These are phyloP conservation scores for Termitomyces sp. DNA, from an alignment of 768 basidiomycete genomes.

Conservation along the genomic window DNA sequence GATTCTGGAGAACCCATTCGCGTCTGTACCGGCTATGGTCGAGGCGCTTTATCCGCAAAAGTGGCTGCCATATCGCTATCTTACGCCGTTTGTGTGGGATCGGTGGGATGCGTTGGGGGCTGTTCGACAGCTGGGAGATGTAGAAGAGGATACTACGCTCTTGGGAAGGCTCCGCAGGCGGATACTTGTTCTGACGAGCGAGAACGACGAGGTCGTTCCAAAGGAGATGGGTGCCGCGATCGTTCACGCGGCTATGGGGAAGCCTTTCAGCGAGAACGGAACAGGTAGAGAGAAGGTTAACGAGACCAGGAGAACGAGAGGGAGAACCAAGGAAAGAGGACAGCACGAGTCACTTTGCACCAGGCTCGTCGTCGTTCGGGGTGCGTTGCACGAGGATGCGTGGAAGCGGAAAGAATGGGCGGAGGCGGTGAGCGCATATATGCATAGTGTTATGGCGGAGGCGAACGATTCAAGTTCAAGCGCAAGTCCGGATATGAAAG, in stretches of 20 bases:
- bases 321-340: neutral
- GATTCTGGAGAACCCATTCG: conserved; percentile 48
- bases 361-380: neutral
- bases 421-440: conserved; percentile 11
- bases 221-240: conserved; percentile 30
- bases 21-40: conserved; percentile 44
- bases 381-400: conserved; percentile 19
- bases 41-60: conserved; percentile 40
- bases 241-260: neutral
- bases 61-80: conserved; percentile 48
- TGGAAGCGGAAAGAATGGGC: conserved; percentile 16
- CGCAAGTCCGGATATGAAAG: too few species aligned
- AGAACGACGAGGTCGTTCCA: conserved; percentile 45
- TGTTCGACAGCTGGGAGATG: conserved; percentile 1
- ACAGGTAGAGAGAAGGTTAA: neutral
- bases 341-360: neutral
- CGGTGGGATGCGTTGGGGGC: conserved; percentile 41
- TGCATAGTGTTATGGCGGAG: conserved; percentile 1
- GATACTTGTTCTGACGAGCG: conserved; percentile 35
- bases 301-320: too few species aligned
- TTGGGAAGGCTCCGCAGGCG: conserved; percentile 15
- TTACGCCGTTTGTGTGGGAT: conserved; percentile 40
- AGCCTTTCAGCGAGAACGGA: too few species aligned
- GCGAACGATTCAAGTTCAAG: too few species aligned
- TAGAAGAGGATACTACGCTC: neutral